phyloP scores from a whole-genome alignment of 2,329 filamentous ascomycete species.

The Cercospora sp. region DNA sequence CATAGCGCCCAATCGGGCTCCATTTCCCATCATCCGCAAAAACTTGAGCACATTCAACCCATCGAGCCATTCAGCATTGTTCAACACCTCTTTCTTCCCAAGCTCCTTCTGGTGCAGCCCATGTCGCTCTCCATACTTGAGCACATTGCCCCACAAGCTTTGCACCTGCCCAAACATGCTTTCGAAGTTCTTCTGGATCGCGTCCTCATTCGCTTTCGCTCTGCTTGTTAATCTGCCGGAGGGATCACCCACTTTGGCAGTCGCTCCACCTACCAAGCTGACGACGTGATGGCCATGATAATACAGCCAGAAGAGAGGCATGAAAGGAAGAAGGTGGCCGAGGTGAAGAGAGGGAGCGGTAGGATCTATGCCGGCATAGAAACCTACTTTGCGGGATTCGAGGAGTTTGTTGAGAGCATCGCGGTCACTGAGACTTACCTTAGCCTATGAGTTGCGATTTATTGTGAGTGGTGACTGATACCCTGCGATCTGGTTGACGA shows the following conservation, averaged over 20 bases:
- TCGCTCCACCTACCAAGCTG: constrained; percentile 64
- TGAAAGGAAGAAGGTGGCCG: constrained; percentile 76
- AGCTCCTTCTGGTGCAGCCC: constrained; percentile 63
- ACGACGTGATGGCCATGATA: constrained; percentile 70
- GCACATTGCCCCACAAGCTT: constrained; percentile 73
- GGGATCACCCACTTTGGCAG: constrained; percentile 76
- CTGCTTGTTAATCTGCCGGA: constrained; percentile 67
- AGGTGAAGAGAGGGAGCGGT: constrained; percentile 78
- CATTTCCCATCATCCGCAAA: constrained; percentile 69
- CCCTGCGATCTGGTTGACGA: constrained; percentile 74
- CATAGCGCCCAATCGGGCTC: constrained; percentile 81
- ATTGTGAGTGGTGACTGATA: constrained; percentile 39
- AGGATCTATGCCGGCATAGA: constrained; percentile 80
- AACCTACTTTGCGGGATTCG: constrained; percentile 65
- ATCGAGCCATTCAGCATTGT: constrained; percentile 85
- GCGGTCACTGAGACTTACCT: constrained; percentile 41
- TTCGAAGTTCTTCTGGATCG: constrained; percentile 64
- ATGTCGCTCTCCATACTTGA: constrained; percentile 63
- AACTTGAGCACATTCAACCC: constrained; percentile 72
- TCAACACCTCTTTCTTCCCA: constrained; percentile 68
- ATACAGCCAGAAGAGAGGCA: constrained; percentile 84
- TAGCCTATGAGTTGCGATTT: constrained; percentile 19
- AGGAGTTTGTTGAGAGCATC: constrained; percentile 64
- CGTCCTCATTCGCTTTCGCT: constrained; percentile 53
- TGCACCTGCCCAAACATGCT: constrained; percentile 70